phyloP scores from a whole-genome alignment of 495 filamentous ascomycete genomes.

The Lepraria neglecta region DNA sequence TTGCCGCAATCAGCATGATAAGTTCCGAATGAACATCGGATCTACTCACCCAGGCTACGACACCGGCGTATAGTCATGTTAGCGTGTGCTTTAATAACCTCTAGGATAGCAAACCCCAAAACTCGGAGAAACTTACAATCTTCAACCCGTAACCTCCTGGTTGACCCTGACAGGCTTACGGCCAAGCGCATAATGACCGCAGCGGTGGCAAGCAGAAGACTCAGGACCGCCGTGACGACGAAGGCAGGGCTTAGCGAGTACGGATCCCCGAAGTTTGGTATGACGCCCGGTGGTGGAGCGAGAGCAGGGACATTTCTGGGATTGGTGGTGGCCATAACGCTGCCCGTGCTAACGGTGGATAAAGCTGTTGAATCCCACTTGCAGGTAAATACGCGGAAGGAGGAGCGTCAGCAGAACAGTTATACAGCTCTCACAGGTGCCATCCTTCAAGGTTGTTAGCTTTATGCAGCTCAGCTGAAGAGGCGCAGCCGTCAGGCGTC shows the following conservation, averaged over 20 bases:
- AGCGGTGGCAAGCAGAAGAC: conserved; percentile 7
- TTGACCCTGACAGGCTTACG: not conserved
- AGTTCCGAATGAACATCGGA: not conserved
- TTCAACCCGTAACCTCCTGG: conserved; percentile 10
- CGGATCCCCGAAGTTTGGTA: conserved; percentile 8
- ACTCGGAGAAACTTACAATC: not conserved
- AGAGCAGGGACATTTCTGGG: not conserved
- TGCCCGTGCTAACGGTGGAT: not conserved
- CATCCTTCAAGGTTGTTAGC: not conserved
- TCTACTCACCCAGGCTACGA: conserved; percentile 4
- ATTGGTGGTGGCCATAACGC: not conserved
- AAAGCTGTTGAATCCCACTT: not conserved
- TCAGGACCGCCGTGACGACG: conserved; percentile 2
- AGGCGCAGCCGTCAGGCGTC: not conserved
- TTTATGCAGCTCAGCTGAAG: not conserved
- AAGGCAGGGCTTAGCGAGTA: conserved; percentile 15
- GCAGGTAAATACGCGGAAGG: not conserved
- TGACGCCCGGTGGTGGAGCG: conserved; percentile 6
- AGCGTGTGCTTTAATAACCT: not conserved
- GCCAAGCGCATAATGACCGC: conserved; percentile 11
- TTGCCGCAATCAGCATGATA: conserved; percentile 4
- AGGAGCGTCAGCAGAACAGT: not conserved
- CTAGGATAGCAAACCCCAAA: not conserved
- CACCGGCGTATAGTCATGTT: not conserved
- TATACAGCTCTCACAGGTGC: not conserved